Base-by-base conservation (phyloP, 2,329 filamentous ascomycete genomes). In the Talaromyces sp. region DNA sequence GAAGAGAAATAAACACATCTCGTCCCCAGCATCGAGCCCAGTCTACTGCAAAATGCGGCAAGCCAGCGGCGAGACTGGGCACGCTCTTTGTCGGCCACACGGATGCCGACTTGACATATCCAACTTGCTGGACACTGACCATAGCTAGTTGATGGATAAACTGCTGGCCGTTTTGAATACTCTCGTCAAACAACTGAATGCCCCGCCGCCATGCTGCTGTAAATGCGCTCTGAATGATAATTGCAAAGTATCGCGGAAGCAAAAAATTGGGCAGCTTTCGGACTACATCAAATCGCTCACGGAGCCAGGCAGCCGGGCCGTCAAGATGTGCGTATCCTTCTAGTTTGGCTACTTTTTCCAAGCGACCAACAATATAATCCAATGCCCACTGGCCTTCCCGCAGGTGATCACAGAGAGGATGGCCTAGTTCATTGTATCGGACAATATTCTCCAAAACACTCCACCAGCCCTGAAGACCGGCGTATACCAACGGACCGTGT, bases 391-490 rank as follows among this genome's bases (percentile, higher is more conserved):
- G 86, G 0, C 94, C 94, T 65, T 95, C 85, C 56, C 94, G 88
- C 5, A 99, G 83, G 70, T 99, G 93, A 69, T 97, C 88, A 74
- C 93, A 97, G 11, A 99, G 82, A 0, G 94, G 90, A 71, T 99
- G 94, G 0, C 90, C 94, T 9, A 99, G 84, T 70, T 97, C 87
- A 72, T 99, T 99, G 64, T 94, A 87, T 56, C 83, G 84, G 67
- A 97, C 90, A 63, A 99, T 88, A 60, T 89, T 82, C 67, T 91
- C 88, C 48, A 99, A 79, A 0, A 96, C 80, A 72, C 92, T 97
- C 92, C 93, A 96, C 93, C 94, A 99, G 41, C 95, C 95, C 74
- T 99, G 94, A n/a, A 99, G 82, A 62, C 94, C 94, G 62, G 93
- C 93, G 74, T 97, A 99, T 2, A 97, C 90, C 48, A 97, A 83